Evolutionary conservation across 2,329 filamentous ascomycete species (phyloP).

Genomic region (Trichoderma citrinoviride): DNA sequence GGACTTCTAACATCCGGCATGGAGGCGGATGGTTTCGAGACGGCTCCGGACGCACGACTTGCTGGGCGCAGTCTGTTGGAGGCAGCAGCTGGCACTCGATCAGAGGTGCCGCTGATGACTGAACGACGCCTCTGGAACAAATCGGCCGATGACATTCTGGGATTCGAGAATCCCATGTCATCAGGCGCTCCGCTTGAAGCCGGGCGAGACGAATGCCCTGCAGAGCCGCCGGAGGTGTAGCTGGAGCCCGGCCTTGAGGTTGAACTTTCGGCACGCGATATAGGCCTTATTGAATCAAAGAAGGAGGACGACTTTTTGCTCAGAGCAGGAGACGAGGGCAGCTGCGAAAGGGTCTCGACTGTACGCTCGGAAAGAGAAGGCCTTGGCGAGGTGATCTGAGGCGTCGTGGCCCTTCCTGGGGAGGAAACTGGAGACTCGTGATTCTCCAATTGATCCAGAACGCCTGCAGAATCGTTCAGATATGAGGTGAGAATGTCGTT

Average conservation of each 20-base stretch:
- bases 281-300: slow-evolving; percentile 63
- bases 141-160: slow-evolving; percentile 44
- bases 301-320: slow-evolving; percentile 68
- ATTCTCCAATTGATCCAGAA: slow-evolving; percentile 24
- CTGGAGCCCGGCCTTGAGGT: slow-evolving; percentile 54
- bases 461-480: slow-evolving; percentile 12
- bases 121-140: slow-evolving; percentile 45
- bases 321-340: slow-evolving; percentile 74
- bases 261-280: slow-evolving; percentile 46
- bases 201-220: slow-evolving; percentile 50
- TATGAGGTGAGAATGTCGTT: slow-evolving; percentile 24
- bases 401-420: slow-evolving; percentile 24
- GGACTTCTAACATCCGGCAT: slow-evolving; percentile 34
- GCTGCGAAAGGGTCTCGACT: slow-evolving; percentile 74
- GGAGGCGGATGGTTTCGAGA: slow-evolving; percentile 30
- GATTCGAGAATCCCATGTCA: slow-evolving; percentile 38
- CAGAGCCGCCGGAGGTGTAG: slow-evolving; percentile 61
- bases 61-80: slow-evolving; percentile 27
- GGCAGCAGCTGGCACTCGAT: slow-evolving; percentile 28
- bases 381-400: slow-evolving; percentile 32
- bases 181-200: slow-evolving; percentile 53
- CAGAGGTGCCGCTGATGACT: slow-evolving; percentile 46
- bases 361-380: slow-evolving; percentile 78
- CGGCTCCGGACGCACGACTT: slow-evolving; percentile 27
- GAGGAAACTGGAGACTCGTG: slow-evolving; percentile 19